These are phyloP conservation scores for Xylariaceae sp. DNA, from an alignment of 2,329 filamentous ascomycete species.

Conservation along the genomic window DNA sequence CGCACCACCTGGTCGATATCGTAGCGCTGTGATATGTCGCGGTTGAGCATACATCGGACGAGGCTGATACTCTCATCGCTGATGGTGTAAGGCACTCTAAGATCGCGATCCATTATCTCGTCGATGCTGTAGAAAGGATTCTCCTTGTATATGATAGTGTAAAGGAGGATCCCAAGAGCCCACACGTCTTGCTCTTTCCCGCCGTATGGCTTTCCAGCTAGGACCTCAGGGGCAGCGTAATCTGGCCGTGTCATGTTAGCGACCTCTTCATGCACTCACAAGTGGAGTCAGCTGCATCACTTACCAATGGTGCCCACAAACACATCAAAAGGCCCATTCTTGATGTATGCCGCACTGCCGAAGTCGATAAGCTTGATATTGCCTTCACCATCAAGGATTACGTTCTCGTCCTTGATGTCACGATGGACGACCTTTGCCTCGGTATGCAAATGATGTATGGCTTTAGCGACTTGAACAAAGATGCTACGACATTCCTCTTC, in stretches of 20 bases:
- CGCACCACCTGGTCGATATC: conserved; percentile 85
- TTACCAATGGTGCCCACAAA: conserved; percentile 97
- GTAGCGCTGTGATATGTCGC: conserved; percentile 77
- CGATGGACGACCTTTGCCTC: conserved; percentile 91
- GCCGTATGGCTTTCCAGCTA: conserved; percentile 86
- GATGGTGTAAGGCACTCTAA: conserved; percentile 84
- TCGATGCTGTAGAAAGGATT: conserved; percentile 99
- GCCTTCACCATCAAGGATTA: conserved; percentile 91
- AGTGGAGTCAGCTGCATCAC: conserved; percentile 30
- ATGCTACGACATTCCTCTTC: conserved; percentile 92
- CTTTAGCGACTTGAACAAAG: conserved; percentile 87
- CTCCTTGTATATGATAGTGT: conserved; percentile 99
- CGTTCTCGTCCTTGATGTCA: conserved; percentile 98
- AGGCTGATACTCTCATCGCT: conserved; percentile 92
- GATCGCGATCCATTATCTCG: conserved; percentile 96
- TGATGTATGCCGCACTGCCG: conserved; percentile 96
- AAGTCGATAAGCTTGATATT: conserved; percentile 98
- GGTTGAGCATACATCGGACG: conserved; percentile 86
- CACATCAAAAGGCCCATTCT: conserved; percentile 96
- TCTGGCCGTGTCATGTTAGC: conserved; percentile 52
- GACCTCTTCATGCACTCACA: neutral
- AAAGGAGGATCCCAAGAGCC: conserved; percentile 93
- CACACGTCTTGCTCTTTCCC: conserved; percentile 98
- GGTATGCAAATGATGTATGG: conserved; percentile 86
- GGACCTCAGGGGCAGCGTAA: conserved; percentile 96